A percentile compares a stretch with the other conserved stretches of the same genome.
Conservation (phyloP, 2,329 filamentous ascomycete species). For the Fusarium albosuccineum region DNA sequence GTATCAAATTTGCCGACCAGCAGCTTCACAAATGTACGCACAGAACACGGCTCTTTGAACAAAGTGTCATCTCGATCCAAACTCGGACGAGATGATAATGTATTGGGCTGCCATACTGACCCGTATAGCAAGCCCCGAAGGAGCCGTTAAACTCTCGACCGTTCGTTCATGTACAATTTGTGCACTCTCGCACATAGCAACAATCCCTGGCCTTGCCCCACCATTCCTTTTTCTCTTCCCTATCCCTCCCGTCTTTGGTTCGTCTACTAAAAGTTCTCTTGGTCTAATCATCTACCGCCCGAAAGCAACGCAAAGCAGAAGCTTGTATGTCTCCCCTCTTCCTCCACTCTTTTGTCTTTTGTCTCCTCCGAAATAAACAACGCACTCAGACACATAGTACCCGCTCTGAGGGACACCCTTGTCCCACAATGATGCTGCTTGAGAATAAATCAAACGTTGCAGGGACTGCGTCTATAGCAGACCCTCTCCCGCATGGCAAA, state of each 20-base stretch:
- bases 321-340: slow-evolving; percentile 8
- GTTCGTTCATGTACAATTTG: slow-evolving; percentile 4
- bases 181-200: slow-evolving; percentile 9
- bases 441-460: slow-evolving; percentile 4
- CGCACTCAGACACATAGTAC: slow-evolving; percentile 1
- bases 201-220: background rate
- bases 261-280: slow-evolving; percentile 20
- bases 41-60: background rate
- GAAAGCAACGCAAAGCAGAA: slow-evolving; percentile 9
- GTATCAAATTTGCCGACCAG: background rate
- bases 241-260: slow-evolving; percentile 6
- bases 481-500: slow-evolving; percentile 8
- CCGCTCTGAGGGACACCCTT: slow-evolving; percentile 26
- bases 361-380: background rate
- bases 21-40: background rate
- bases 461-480: slow-evolving; percentile 18
- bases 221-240: slow-evolving; percentile 21
- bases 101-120: slow-evolving; percentile 20
- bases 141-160: slow-evolving; percentile 13
- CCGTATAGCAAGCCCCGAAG: slow-evolving; percentile 11
- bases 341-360: slow-evolving; percentile 11
- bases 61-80: slow-evolving; percentile 11
- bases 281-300: slow-evolving; percentile 27
- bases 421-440: slow-evolving; percentile 34
- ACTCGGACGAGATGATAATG: slow-evolving; percentile 18